Evolutionary conservation across 2,329 filamentous ascomycete species (phyloP).

Genomic region (Colletotrichum lupini): DNA sequence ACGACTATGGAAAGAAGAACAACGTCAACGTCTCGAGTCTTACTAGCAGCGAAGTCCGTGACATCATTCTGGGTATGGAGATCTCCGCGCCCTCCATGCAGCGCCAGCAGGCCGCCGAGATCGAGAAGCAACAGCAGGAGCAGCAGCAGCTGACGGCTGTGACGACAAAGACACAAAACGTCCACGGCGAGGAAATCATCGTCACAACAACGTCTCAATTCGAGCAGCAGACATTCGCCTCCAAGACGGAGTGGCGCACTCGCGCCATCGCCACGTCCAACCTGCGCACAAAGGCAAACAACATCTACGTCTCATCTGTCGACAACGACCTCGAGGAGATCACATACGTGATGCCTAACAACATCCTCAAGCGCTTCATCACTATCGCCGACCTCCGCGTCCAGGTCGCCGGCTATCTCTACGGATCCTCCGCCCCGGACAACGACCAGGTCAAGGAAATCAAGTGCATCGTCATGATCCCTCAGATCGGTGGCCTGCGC

Average conservation of each 20-base stretch:
- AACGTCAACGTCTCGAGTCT: slow-evolving; percentile 98
- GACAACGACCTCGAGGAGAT: slow-evolving; percentile 91
- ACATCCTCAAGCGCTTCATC: slow-evolving; percentile 97
- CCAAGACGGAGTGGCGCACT: slow-evolving; percentile 98
- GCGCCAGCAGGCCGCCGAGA: slow-evolving; percentile 96
- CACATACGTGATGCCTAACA: slow-evolving; percentile 99
- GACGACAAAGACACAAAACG: slow-evolving; percentile 97
- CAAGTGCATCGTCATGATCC: slow-evolving; percentile 95
- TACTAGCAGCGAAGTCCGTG: slow-evolving; percentile 95
- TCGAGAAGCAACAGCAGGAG: slow-evolving; percentile 98
- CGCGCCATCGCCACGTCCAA: slow-evolving; percentile 97
- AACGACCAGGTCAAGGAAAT: slow-evolving; percentile 98
- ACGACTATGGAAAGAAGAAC: slow-evolving; percentile 99
- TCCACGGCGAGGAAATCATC: slow-evolving; percentile 96
- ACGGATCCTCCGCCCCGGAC: slow-evolving; percentile 90
- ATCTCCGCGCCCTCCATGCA: slow-evolving; percentile 98
- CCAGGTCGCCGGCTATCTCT: slow-evolving; percentile 95
- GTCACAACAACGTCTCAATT: slow-evolving; percentile 98
- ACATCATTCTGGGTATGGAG: slow-evolving; percentile 99
- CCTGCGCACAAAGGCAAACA: slow-evolving; percentile 91
- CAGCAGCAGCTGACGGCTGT: slow-evolving; percentile 96
- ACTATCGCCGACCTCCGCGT: slow-evolving; percentile 96
- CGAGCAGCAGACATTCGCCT: slow-evolving; percentile 96
- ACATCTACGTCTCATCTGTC: slow-evolving; percentile 98
- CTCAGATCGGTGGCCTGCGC: slow-evolving; percentile 92